phyloP scores from a whole-genome alignment of 768 basidiomycete species.

The Mycena vitilis region DNA sequence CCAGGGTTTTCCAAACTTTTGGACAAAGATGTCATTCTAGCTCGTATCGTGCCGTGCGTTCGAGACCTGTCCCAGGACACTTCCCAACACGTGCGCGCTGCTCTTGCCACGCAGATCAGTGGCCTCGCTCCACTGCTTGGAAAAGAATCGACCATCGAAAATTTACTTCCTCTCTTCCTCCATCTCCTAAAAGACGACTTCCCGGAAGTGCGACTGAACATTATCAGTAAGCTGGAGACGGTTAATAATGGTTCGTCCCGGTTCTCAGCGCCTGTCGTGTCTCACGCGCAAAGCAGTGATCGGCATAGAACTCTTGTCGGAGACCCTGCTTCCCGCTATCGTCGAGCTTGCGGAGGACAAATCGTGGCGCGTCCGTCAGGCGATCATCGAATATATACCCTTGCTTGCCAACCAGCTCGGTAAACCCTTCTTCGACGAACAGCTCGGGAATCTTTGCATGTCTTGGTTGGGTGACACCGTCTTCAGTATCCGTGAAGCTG shows the following conservation, averaged over 20 bases:
- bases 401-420: slow-evolving; percentile 98
- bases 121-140: slow-evolving; percentile 95
- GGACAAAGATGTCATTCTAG: slow-evolving; percentile 93
- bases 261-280: slow-evolving; percentile 18
- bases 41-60: slow-evolving; percentile 93
- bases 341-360: slow-evolving; percentile 99
- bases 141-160: slow-evolving; percentile 93
- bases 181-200: slow-evolving; percentile 98
- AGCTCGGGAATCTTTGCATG: slow-evolving; percentile 97
- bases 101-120: slow-evolving; percentile 94
- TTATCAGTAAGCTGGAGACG: slow-evolving; percentile 97
- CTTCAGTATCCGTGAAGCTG: slow-evolving; percentile 98
- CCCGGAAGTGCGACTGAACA: slow-evolving; percentile 96
- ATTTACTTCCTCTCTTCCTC: slow-evolving; percentile 96
- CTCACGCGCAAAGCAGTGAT: slow-evolving; percentile 72
- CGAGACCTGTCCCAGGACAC: slow-evolving; percentile 92
- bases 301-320: slow-evolving; percentile 93
- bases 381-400: slow-evolving; percentile 99
- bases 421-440: slow-evolving; percentile 97
- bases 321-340: slow-evolving; percentile 96
- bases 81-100: slow-evolving; percentile 97
- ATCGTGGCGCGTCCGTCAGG: slow-evolving; percentile 99
- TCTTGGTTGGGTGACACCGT: slow-evolving; percentile 99
- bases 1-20: slow-evolving; percentile 94
- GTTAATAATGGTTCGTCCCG: slow-evolving; percentile 86